A percentile compares a stretch with the other conserved stretches of the same genome.
These are phyloP conservation scores for Buddleja alternifolia DNA, from an alignment of 257 asterid species.

Conservation along the genomic window DNA sequence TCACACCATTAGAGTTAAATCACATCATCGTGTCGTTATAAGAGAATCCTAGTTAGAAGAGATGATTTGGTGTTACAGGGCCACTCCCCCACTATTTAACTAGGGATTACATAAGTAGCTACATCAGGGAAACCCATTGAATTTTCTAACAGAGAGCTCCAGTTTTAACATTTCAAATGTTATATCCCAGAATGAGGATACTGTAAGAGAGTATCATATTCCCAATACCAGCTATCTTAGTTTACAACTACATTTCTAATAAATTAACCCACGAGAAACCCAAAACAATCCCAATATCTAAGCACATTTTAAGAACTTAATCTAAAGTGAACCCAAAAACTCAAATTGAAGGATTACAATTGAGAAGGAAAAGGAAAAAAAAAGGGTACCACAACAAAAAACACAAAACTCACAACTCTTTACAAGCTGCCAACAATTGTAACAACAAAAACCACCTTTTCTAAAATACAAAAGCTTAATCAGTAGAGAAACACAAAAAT, in stretches of 20 bases:
- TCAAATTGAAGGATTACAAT: background rate
- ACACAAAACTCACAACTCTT: background rate
- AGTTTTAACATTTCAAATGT: background rate
- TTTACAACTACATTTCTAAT: background rate
- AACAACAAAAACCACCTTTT: conserved; percentile 6
- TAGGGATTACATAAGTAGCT: background rate
- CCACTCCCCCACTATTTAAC: background rate
- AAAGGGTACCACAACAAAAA: background rate
- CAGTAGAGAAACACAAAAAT: conserved; percentile 11
- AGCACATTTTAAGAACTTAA: conserved; percentile 7
- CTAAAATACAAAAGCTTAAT: conserved; percentile 5
- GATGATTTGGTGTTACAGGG: background rate
- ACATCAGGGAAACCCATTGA: background rate
- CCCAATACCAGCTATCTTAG: conserved; percentile 2
- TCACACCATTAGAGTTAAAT: background rate
- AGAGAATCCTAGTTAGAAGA: conserved; percentile 19
- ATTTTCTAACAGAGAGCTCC: conserved; percentile 3
- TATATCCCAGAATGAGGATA: background rate
- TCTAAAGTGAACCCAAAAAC: conserved; percentile 20
- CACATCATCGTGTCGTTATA: conserved; percentile 12
- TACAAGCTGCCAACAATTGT: background rate
- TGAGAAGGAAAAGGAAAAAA: background rate
- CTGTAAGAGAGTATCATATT: conserved; percentile 4
- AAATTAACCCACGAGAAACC: background rate
- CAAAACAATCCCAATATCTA: background rate